Evolutionary conservation across 306 rosid genomes (phyloP).

Genomic region (Carpinus viminea): DNA sequence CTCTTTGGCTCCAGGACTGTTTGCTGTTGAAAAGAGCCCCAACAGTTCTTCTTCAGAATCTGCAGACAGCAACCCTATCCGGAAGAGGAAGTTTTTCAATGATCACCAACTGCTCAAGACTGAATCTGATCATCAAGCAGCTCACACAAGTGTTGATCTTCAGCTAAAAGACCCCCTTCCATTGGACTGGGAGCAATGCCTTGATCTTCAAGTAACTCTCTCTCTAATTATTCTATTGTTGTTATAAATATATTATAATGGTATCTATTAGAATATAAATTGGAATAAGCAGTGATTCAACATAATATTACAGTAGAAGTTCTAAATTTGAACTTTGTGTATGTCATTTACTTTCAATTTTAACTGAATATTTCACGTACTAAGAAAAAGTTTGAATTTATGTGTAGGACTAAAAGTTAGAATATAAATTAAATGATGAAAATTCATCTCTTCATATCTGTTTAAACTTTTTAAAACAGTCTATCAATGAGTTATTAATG

Average conservation of each 20-base stretch:
- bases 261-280: not conserved
- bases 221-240: not conserved
- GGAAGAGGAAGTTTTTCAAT: slow-evolving; percentile 43
- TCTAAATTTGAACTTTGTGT: too few species aligned
- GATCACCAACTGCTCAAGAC: slow-evolving; percentile 17
- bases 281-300: too few species aligned
- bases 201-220: slow-evolving; percentile 44
- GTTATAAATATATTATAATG: not conserved
- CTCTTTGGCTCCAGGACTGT: slow-evolving; percentile 33
- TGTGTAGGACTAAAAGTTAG: too few species aligned
- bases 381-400: too few species aligned
- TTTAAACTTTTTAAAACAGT: too few species aligned
- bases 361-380: too few species aligned
- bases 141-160: slow-evolving; percentile 37
- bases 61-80: slow-evolving; percentile 14
- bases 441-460: too few species aligned
- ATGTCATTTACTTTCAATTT: too few species aligned
- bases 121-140: slow-evolving; percentile 4
- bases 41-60: slow-evolving; percentile 24
- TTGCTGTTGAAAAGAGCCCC: not conserved
- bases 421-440: too few species aligned
- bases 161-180: slow-evolving; percentile 48
- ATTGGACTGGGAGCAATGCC: slow-evolving; percentile 59
- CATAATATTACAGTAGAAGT: too few species aligned
- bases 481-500: not conserved